Percentiles rank a stretch among this genome's conserved stretches.
Conservation (phyloP, 331 rosid species). For the Malus hybrid region DNA sequence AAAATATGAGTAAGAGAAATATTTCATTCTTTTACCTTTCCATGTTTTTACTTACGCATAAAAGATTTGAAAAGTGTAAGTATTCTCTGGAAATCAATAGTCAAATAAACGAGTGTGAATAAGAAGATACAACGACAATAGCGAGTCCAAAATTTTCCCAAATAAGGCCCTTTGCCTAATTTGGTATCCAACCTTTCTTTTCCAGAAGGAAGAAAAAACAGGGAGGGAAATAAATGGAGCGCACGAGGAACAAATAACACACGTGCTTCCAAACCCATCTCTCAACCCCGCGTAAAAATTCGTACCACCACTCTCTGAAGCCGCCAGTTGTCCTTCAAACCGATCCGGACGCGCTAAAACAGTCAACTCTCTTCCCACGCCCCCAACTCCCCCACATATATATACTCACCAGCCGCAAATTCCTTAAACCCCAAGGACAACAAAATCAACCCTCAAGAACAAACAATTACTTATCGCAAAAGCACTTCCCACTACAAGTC, state of each 20-base stretch:
- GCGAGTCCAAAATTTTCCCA: neutral
- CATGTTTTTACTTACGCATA: no score
- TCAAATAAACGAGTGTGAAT: no score
- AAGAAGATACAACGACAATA: no score
- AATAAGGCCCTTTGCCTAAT: no score
- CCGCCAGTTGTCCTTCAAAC: constrained; percentile 7
- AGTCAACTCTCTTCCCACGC: neutral
- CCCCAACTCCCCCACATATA: neutral
- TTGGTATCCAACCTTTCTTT: no score
- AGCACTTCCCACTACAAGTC: neutral
- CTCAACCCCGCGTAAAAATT: constrained; percentile 5
- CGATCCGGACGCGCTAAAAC: neutral
- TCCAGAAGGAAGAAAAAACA: neutral
- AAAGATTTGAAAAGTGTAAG: no score
- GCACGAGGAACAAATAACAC: neutral
- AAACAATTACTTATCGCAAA: neutral
- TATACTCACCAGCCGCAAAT: constrained; percentile 25
- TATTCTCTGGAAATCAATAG: no score
- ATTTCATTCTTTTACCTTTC: no score
- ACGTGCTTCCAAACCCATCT: constrained; percentile 2
- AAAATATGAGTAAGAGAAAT: no score
- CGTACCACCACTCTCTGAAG: neutral
- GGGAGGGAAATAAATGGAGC: neutral
- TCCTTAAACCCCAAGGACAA: neutral
- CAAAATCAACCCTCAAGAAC: neutral